Percentiles rank a stretch among this genome's conserved stretches.
These are phyloP conservation scores for Fusarium nurragi DNA, from an alignment of 2,329 filamentous ascomycete species.

Conservation along the genomic window DNA sequence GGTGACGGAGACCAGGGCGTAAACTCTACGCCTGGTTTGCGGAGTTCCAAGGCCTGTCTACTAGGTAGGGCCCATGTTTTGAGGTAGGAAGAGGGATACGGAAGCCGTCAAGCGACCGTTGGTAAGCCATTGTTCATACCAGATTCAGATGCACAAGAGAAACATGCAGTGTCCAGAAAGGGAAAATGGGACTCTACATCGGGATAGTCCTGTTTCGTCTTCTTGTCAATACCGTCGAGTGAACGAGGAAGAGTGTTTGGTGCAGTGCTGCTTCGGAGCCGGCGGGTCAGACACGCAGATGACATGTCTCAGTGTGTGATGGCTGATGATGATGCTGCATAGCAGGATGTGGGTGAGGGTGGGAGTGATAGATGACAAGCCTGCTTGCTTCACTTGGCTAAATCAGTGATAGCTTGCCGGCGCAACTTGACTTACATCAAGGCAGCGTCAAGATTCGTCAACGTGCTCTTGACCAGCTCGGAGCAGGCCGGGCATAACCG, in stretches of 20 bases:
- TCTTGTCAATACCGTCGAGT: slow-evolving; percentile 8
- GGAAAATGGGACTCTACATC: slow-evolving; percentile 12
- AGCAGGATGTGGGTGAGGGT: slow-evolving; percentile 15
- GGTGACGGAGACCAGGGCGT: slow-evolving; percentile 13
- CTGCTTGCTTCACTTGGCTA: background rate
- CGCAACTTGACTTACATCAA: background rate
- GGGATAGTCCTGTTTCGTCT: slow-evolving; percentile 28
- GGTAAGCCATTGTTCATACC: background rate
- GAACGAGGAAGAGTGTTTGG: background rate
- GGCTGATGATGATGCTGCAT: slow-evolving; percentile 19
- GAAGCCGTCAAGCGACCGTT: slow-evolving; percentile 12
- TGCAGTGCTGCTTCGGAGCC: slow-evolving; percentile 16
- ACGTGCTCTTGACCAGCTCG: background rate
- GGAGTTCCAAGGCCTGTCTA: slow-evolving; percentile 20
- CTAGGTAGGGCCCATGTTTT: slow-evolving; percentile 20
- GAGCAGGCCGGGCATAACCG: background rate
- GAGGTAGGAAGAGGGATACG: slow-evolving; percentile 1
- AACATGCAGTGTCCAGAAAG: slow-evolving; percentile 2
- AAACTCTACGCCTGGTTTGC: slow-evolving; percentile 9
- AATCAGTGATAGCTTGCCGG: slow-evolving; percentile 18
- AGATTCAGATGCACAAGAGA: slow-evolving; percentile 6
- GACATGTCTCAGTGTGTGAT: slow-evolving; percentile 28
- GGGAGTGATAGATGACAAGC: background rate
- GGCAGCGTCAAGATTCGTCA: background rate
- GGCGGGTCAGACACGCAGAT: slow-evolving; percentile 2